These are phyloP conservation scores for Globisporangium lucens DNA, from an alignment of 352 stramenopile genomes.

Conservation along the genomic window DNA sequence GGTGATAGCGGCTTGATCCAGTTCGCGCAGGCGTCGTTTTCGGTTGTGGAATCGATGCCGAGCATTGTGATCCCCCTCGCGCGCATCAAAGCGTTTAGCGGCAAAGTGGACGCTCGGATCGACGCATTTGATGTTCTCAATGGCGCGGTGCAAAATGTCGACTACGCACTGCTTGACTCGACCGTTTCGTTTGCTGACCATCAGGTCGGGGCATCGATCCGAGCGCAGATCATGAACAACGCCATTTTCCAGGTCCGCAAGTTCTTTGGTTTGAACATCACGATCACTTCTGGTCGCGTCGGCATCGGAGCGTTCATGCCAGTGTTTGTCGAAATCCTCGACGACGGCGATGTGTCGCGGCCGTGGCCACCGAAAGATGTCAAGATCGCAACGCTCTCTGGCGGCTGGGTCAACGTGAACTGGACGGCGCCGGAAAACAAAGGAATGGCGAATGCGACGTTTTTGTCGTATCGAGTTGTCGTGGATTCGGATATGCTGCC, in stretches of 20 bases:
- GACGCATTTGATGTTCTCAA: conserved; percentile 15
- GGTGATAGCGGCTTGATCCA: conserved; percentile 40
- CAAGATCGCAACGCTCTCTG: conserved; percentile 18
- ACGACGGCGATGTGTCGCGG: conserved; percentile 50
- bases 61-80: conserved; percentile 18
- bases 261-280: conserved; percentile 29
- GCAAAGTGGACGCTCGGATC: conserved; percentile 19
- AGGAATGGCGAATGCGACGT: conserved; percentile 27
- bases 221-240: conserved; percentile 43
- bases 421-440: conserved; percentile 34
- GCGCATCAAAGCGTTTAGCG: conserved; percentile 29
- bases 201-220: conserved; percentile 16
- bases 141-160: conserved; percentile 20
- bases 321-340: conserved; percentile 35
- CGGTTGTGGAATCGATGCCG: conserved; percentile 25
- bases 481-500: conserved; percentile 20
- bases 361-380: conserved; percentile 25
- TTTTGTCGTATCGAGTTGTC: conserved; percentile 28
- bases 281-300: conserved; percentile 23
- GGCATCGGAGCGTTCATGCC: conserved; percentile 15
- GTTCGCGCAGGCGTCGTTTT: conserved; percentile 28
- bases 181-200: conserved; percentile 26
- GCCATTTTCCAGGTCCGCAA: conserved; percentile 39
- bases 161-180: conserved; percentile 25
- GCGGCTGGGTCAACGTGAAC: conserved; percentile 26